Conservation (phyloP, 2,329 filamentous ascomycete genomes). For the Pseudogymnoascus sp. region DNA sequence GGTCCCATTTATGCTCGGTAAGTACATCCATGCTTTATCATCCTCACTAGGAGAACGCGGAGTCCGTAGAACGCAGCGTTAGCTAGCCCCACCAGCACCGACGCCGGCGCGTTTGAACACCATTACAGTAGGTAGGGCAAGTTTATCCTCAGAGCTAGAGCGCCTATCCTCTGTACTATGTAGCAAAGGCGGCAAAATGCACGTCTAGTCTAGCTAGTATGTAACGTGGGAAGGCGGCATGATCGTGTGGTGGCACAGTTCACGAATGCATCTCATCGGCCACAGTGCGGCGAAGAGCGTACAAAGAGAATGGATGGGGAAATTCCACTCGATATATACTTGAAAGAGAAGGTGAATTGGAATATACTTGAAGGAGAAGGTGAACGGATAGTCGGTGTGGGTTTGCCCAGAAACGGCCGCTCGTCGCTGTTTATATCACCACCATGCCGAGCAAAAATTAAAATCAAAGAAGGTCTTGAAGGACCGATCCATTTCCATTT, state of each 20-base stretch:
- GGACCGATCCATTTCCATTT: not conserved
- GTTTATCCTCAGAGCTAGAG: not conserved
- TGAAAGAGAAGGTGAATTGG: not conserved
- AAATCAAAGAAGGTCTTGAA: not conserved
- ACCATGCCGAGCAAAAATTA: not conserved
- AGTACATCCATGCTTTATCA: not conserved
- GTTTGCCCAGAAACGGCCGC: not conserved
- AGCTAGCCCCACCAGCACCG: not conserved
- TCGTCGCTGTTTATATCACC: not conserved
- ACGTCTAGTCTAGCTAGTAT: not conserved
- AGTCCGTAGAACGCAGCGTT: not conserved
- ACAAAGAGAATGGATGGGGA: not conserved
- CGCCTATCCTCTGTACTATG: not conserved
- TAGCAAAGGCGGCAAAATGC: not conserved
- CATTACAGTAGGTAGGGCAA: not conserved
- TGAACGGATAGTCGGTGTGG: not conserved
- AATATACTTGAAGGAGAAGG: not conserved
- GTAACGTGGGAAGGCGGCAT: conserved; percentile 4
- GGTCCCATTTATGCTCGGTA: not conserved
- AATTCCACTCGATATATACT: not conserved
- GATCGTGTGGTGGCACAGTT: not conserved
- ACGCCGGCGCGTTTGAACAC: not conserved
- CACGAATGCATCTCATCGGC: not conserved
- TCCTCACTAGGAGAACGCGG: not conserved
- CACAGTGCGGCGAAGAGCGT: not conserved